These are phyloP conservation scores for Fomitopsis serialis DNA, from an alignment of 768 basidiomycete species.

Conservation along the genomic window DNA sequence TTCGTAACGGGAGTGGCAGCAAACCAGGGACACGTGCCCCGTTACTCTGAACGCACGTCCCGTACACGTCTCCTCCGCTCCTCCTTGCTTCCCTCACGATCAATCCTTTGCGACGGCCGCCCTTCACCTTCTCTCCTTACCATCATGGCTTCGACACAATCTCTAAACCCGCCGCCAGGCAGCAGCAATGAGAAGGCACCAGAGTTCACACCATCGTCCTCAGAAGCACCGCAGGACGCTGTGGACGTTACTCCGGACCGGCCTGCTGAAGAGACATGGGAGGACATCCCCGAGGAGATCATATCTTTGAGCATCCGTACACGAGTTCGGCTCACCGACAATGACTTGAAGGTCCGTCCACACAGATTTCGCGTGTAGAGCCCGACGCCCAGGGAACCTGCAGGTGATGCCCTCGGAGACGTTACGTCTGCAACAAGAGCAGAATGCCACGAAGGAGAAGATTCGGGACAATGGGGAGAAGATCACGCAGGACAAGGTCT, in stretches of 20 bases:
- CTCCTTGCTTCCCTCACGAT: too few relatives aligned
- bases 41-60: too few relatives aligned
- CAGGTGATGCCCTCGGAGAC: slow-evolving; percentile 99
- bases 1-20: too few relatives aligned
- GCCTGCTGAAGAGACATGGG: slow-evolving; percentile 76
- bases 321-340: slow-evolving; percentile 89
- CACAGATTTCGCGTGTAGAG: too few relatives aligned
- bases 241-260: slow-evolving; percentile 79
- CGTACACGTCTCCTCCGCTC: too few relatives aligned
- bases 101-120: not conserved
- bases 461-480: slow-evolving; percentile 97
- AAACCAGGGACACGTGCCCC: too few relatives aligned
- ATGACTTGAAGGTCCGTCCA: slow-evolving; percentile 81
- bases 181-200: slow-evolving; percentile 42
- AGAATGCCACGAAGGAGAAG: slow-evolving; percentile 96
- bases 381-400: slow-evolving; percentile 4
- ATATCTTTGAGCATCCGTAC: slow-evolving; percentile 69
- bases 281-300: slow-evolving; percentile 90
- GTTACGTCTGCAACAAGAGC: slow-evolving; percentile 86
- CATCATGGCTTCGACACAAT: slow-evolving; percentile 52
- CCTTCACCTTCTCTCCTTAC: slow-evolving; percentile 5
- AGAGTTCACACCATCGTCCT: slow-evolving; percentile 31
- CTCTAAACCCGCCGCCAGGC: slow-evolving; percentile 36
- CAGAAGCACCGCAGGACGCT: slow-evolving; percentile 25
- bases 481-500: slow-evolving; percentile 98